Evolutionary conservation across 2,329 filamentous ascomycete species (phyloP), one percentile per base, ranked within the genome.

Genomic region (Penicillium sp.): DNA sequence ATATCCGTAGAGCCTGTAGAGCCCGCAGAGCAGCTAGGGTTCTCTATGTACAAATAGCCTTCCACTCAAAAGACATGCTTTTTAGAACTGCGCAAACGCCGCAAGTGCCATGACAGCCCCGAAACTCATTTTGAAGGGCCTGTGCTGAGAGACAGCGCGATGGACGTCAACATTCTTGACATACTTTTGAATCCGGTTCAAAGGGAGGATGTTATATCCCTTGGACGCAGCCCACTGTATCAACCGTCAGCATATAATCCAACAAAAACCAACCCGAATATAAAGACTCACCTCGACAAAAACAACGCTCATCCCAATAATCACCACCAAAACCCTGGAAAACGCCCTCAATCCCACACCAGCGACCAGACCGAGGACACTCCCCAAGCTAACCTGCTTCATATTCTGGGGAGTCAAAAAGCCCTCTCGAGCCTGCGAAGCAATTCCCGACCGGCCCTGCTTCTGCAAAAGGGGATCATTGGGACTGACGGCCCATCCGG

Each of bases 61-160:
- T 33, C 8, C 13, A 42, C 44, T 45, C 32, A 15, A 4, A 10
- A 20, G 3, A 4, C 6, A 29, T 33, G 7, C 13, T 20, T 15
- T 9, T 51, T 62, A 71, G 46, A 74, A 71, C 54, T 71, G 66
- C 49, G 67, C 72, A 68, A 76, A 75, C 1, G 73, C 74, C 38
- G 73, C 69, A 45, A 75, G 57, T 15, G 70, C 69, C 69, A 76
- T 72, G 44, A 72, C 72, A 2, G 62, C 57, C 8, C 73, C 74
- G 54, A 76, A 76, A 47, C 69, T 76, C 23, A 72, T 60, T 63
- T 76, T 76, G 55, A 76, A 74, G 1, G 72, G 71, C 35, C 70
- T 56, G 57, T 75, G 64, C 49, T 69, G 59, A 31, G 66, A 66
- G 44, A 75, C 58, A 1, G 67, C 64, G 28, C 62, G 66, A 24